Conservation (phyloP, 345 rosid species). For the Populus nigra region DNA sequence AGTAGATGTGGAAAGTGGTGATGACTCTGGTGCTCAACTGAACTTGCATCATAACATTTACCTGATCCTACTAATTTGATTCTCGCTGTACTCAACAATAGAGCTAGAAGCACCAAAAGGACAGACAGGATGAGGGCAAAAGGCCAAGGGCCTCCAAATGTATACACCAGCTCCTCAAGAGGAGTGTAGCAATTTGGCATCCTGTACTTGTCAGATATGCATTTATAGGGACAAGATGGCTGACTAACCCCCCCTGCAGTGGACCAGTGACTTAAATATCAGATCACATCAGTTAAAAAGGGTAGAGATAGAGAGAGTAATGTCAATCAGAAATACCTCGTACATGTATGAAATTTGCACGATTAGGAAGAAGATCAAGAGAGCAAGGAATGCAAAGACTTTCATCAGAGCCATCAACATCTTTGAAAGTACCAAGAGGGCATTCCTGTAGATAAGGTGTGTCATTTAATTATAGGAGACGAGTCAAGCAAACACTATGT, state of each 20-base stretch:
- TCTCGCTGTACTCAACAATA: slow-evolving; percentile 67
- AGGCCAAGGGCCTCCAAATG: slow-evolving; percentile 94
- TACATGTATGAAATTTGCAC: slow-evolving; percentile 73
- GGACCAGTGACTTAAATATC: slow-evolving; percentile 16
- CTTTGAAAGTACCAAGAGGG: slow-evolving; percentile 92
- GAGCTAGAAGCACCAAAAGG: slow-evolving; percentile 64
- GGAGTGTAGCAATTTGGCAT: slow-evolving; percentile 97
- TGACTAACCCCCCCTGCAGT: slow-evolving; percentile 74
- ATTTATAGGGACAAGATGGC: slow-evolving; percentile 76
- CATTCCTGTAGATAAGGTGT: slow-evolving; percentile 62
- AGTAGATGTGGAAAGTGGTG: slow-evolving; percentile 81
- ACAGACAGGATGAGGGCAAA: slow-evolving; percentile 70
- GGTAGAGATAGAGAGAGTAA: slow-evolving; percentile 7
- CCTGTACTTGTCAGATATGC: slow-evolving; percentile 86
- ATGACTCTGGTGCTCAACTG: slow-evolving; percentile 61
- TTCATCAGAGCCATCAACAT: slow-evolving; percentile 79
- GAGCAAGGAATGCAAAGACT: slow-evolving; percentile 82
- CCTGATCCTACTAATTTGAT: slow-evolving; percentile 63
- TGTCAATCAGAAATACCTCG: slow-evolving; percentile 53
- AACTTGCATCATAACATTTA: slow-evolving; percentile 46
- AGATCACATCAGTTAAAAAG: slow-evolving; percentile 16
- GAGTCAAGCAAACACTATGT: not conserved
- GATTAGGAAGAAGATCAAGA: slow-evolving; percentile 70
- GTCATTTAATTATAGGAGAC: slow-evolving; percentile 4
- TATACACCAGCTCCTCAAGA: slow-evolving; percentile 82